Base-by-base conservation (phyloP, 2,329 filamentous ascomycete genomes). In the Botrytis medusae region DNA sequence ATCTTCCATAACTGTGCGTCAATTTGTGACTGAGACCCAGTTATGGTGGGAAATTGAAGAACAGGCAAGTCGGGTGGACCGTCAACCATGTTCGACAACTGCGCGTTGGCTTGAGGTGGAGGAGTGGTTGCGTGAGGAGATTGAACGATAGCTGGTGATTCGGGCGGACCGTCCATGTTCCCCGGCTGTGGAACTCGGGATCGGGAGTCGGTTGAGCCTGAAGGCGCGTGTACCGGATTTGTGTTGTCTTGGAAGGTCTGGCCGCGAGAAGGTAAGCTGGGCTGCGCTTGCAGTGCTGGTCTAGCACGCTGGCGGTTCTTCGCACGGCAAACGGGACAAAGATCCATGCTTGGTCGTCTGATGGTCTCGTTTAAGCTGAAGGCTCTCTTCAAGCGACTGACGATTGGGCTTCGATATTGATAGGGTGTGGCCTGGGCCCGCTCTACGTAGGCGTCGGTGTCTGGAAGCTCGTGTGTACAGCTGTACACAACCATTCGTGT, bases 271-370 rank as follows among this genome's bases (percentile, higher is more conserved):
- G 22, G 1, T 44, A 7, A 20, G 29, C 16, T 10, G 10, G 6
- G 4, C 2, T 10, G 4, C n/a, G 12, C 29, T 44, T 34, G 44
- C 5, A 5, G 29, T 65, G 22, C 16, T 37, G 37, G 14, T 40
- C 25, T 22, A 40, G 14, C 4, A 12, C 40, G 16, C 2, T 20
- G 9, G 40, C 61, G 61, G 8, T 12, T 0, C 44, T 20, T 51
- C 37, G 32, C 46, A 44, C 22, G 20, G 16, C 64, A 68, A 14
- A 25, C 20, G 14, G 34, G 46, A 2, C 64, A 68, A 40, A 54
- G 46, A 22, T 68, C 64, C 34, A 68, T 54, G 32, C 46, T 54
- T 8, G 64, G 64, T 54, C 64, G 54, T 54, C 64, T 37, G 32
- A 51, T 37, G 7, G 32, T 16, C 7, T 10, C 25, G 25, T 6